Conservation (phyloP, 805 yeast species). For the Candida morakotiae region DNA sequence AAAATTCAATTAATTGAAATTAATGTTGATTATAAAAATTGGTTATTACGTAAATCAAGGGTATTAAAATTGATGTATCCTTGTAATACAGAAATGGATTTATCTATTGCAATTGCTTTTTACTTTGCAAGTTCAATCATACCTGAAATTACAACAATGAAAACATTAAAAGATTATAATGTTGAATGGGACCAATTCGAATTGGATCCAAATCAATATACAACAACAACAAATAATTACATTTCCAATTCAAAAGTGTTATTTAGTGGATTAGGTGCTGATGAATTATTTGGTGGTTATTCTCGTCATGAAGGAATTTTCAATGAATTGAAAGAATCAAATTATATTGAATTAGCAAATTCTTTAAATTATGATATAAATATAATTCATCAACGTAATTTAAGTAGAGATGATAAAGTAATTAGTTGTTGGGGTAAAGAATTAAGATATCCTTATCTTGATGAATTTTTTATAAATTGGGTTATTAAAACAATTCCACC, state of each 20-base stretch:
- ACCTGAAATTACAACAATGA: slow-evolving; percentile 24
- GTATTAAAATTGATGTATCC: slow-evolving; percentile 78
- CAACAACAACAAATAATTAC: slow-evolving; percentile 24
- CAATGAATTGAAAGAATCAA: slow-evolving; percentile 18
- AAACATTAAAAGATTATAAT: slow-evolving; percentile 11
- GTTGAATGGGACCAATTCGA: slow-evolving; percentile 17
- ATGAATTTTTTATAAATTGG: slow-evolving; percentile 51
- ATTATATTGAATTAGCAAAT: slow-evolving; percentile 40
- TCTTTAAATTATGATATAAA: slow-evolving; percentile 71
- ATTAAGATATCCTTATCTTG: slow-evolving; percentile 81
- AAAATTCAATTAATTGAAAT: slow-evolving; percentile 59
- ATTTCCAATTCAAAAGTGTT: slow-evolving; percentile 61
- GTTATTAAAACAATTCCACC: slow-evolving; percentile 49
- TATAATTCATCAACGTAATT: slow-evolving; percentile 71
- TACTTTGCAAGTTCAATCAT: slow-evolving; percentile 61
- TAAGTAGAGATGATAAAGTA: slow-evolving; percentile 91
- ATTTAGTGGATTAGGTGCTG: slow-evolving; percentile 94
- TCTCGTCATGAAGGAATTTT: slow-evolving; percentile 69
- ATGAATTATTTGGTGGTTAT: slow-evolving; percentile 94
- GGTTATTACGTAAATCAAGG: slow-evolving; percentile 43
- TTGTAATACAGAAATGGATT: slow-evolving; percentile 86
- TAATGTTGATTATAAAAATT: slow-evolving; percentile 68
- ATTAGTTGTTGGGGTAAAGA: slow-evolving; percentile 86
- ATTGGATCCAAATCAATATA: slow-evolving; percentile 8
- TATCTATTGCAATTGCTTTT: slow-evolving; percentile 92